Evolutionary conservation across 106 monocot genomes (phyloP).

Genomic region (Dioscorea alata): DNA sequence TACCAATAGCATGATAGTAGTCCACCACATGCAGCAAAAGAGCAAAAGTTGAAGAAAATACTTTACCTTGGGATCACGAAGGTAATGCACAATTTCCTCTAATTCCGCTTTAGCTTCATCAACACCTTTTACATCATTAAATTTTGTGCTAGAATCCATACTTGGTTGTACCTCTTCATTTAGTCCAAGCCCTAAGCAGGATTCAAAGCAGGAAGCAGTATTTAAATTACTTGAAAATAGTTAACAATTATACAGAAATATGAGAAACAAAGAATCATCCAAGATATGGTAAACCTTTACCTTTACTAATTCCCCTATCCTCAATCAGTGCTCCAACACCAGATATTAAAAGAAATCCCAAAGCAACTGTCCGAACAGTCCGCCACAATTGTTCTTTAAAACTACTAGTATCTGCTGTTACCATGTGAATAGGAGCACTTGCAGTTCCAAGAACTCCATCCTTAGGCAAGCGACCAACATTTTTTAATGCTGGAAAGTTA

Average conservation of each 20-base stretch:
- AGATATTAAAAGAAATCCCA: constrained; percentile 87
- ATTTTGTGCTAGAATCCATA: constrained; percentile 91
- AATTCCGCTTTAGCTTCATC: constrained; percentile 98
- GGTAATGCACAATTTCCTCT: constrained; percentile 97
- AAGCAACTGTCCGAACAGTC: constrained; percentile 78
- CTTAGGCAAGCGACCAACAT: constrained; percentile 51
- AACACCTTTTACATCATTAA: constrained; percentile 97
- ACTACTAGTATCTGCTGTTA: constrained; percentile 77
- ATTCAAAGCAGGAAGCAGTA: not conserved
- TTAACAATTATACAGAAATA: not conserved
- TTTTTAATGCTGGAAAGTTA: constrained; percentile 46
- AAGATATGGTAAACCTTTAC: constrained; percentile 29
- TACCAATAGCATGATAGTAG: too few species aligned
- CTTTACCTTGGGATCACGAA: constrained; percentile 97
- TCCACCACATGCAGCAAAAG: too few species aligned
- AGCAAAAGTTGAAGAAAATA: too few species aligned
- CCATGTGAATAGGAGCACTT: constrained; percentile 90
- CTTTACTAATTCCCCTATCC: constrained; percentile 97
- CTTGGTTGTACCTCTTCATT: constrained; percentile 97
- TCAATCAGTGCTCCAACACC: constrained; percentile 98
- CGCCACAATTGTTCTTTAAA: constrained; percentile 98
- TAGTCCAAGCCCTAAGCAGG: constrained; percentile 68
- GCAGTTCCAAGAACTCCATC: constrained; percentile 88
- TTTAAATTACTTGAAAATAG: constrained; percentile 1
- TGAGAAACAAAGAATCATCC: not conserved